phyloP scores from a whole-genome alignment of 306 rosid species.

The Acmispon strigosus region DNA sequence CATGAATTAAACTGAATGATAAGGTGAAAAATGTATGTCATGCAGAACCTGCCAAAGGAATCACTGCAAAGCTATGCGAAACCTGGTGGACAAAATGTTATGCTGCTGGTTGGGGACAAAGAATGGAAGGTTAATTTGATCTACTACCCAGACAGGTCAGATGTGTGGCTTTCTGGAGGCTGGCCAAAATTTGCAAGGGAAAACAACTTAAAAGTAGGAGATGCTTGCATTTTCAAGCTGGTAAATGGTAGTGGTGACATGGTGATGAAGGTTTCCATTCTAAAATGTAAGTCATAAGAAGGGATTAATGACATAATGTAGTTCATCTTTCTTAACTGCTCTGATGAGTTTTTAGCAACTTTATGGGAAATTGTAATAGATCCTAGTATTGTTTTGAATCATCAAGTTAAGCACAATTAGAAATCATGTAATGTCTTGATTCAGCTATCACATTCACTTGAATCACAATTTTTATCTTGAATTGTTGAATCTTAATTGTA shows the following conservation, averaged over 20 bases:
- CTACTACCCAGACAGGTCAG: not conserved
- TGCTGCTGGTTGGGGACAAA: not conserved
- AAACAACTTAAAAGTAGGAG: not conserved
- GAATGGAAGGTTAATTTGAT: not conserved
- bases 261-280: constrained; percentile 6
- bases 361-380: not conserved
- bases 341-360: not conserved
- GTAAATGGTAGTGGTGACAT: not conserved
- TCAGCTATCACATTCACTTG: too few species aligned
- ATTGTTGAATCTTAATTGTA: too few species aligned
- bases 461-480: too few species aligned
- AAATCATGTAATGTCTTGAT: not conserved
- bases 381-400: not conserved
- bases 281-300: not conserved
- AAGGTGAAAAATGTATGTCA: too few species aligned
- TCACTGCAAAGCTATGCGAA: not conserved
- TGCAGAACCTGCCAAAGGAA: not conserved
- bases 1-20: too few species aligned
- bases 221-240: constrained; percentile 1
- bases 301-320: not conserved
- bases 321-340: not conserved
- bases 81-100: not conserved
- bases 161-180: not conserved
- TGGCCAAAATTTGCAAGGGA: not conserved
- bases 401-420: not conserved